phyloP scores from a whole-genome alignment of 352 stramenopile species.

The Phytophthora fragariae region DNA sequence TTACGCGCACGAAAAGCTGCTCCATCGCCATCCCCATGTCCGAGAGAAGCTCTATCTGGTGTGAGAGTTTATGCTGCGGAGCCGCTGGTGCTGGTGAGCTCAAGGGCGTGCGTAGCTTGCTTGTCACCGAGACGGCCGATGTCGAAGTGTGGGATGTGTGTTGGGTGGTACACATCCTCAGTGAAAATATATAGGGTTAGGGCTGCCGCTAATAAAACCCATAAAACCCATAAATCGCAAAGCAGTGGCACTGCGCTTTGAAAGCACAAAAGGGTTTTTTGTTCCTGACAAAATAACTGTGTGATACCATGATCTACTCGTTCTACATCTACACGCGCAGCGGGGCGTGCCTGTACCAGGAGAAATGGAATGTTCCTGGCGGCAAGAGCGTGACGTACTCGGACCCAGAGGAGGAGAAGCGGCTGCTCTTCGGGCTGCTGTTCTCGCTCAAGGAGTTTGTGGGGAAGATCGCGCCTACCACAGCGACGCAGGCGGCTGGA shows the following conservation, averaged over 20 bases:
- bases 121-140: conserved; percentile 28
- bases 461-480: conserved; percentile 74
- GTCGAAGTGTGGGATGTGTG: conserved; percentile 8
- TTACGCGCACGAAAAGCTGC: conserved; percentile 44
- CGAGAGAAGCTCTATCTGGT: not conserved
- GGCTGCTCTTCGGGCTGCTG: conserved; percentile 92
- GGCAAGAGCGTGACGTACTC: conserved; percentile 76
- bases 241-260: too few species aligned
- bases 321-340: conserved; percentile 93
- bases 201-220: not conserved
- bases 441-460: conserved; percentile 94
- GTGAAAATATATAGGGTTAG: conserved; percentile 20
- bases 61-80: not conserved
- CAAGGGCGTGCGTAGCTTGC: conserved; percentile 24
- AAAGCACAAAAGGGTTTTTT: too few species aligned
- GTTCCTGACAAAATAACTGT: too few species aligned
- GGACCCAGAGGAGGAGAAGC: conserved; percentile 90
- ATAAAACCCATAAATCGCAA: too few species aligned
- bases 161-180: conserved; percentile 13
- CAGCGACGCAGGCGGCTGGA: conserved; percentile 16
- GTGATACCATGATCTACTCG: conserved; percentile 88
- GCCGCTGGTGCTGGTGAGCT: not conserved
- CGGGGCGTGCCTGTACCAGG: conserved; percentile 90
- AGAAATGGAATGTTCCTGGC: conserved; percentile 84
- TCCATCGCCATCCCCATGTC: conserved; percentile 49